A percentile compares a stretch with the other conserved stretches of the same genome.
phyloP scores from a whole-genome alignment of 306 rosid genomes.

The Cyamopsis tetragonoloba region DNA sequence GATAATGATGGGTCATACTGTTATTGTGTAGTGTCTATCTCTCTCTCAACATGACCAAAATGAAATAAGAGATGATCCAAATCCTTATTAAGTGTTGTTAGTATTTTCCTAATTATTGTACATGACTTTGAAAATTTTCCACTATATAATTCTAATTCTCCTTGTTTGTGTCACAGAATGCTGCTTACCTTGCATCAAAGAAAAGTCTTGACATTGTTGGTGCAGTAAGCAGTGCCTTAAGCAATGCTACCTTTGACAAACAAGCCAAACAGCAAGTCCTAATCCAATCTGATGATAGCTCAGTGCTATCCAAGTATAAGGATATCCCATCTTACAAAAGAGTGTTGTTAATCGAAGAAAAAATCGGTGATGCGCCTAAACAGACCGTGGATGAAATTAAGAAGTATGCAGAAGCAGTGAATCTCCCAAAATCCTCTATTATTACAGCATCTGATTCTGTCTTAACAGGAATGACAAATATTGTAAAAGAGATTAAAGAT shows the following conservation, averaged over 20 bases:
- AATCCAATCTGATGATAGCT: constrained; percentile 64
- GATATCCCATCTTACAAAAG: constrained; percentile 38
- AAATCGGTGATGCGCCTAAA: constrained; percentile 37
- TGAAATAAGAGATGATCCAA: no score
- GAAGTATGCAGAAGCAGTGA: constrained; percentile 56
- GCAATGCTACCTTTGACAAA: constrained; percentile 61
- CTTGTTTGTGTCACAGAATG: constrained; percentile 43
- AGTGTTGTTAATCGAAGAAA: constrained; percentile 32
- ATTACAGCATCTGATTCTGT: constrained; percentile 15
- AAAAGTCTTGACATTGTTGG: constrained; percentile 62
- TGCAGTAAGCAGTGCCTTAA: constrained; percentile 37
- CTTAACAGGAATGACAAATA: constrained; percentile 31
- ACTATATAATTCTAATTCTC: background rate
- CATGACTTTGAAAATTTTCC: background rate
- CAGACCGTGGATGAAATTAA: constrained; percentile 46
- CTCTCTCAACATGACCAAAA: no score
- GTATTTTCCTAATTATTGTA: no score
- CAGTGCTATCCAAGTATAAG: constrained; percentile 54
- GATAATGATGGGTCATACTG: no score
- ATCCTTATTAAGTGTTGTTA: no score
- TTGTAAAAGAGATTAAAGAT: constrained; percentile 50
- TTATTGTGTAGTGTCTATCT: no score
- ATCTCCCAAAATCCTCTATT: constrained; percentile 32
- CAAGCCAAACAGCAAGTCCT: constrained; percentile 55
- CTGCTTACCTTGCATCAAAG: constrained; percentile 67